phyloP scores from a whole-genome alignment of 345 rosid species.

The Lepidium didymum region DNA sequence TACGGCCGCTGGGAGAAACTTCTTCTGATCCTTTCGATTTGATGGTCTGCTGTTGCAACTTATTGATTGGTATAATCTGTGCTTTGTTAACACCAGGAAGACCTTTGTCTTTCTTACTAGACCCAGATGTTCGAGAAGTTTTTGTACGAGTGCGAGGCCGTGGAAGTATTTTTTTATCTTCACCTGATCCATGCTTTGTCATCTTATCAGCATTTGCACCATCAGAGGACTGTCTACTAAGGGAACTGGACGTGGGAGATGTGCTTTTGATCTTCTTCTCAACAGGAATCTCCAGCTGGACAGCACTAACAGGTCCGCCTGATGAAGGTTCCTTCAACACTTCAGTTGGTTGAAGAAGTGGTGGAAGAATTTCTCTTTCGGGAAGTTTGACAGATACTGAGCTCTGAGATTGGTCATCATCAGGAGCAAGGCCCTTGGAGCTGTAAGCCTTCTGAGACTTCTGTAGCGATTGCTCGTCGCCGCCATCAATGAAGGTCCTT shows the following conservation, averaged over 20 bases:
- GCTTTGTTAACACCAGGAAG: constrained; percentile 42
- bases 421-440: constrained; percentile 32
- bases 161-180: constrained; percentile 40
- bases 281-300: constrained; percentile 32
- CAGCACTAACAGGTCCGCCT: constrained; percentile 22
- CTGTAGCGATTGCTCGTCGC: constrained; percentile 25
- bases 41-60: constrained; percentile 39
- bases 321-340: constrained; percentile 11
- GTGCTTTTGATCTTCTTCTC: constrained; percentile 34
- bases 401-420: constrained; percentile 19
- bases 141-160: constrained; percentile 53
- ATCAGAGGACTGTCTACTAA: constrained; percentile 36
- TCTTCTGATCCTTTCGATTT: constrained; percentile 59
- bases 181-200: constrained; percentile 36
- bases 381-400: constrained; percentile 31
- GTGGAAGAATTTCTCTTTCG: constrained; percentile 22
- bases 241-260: constrained; percentile 22
- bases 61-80: constrained; percentile 37
- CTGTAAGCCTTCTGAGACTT: constrained; percentile 25
- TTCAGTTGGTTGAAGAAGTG: constrained; percentile 32
- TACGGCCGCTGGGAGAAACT: constrained; percentile 57
- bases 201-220: constrained; percentile 30
- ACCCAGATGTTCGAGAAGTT: constrained; percentile 44
- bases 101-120: constrained; percentile 54
- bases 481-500: constrained; percentile 27